A percentile compares a stretch with the other conserved stretches of the same genome.
phyloP scores from a whole-genome alignment of 495 filamentous ascomycete genomes.

The Hypoxylon intermedium region DNA sequence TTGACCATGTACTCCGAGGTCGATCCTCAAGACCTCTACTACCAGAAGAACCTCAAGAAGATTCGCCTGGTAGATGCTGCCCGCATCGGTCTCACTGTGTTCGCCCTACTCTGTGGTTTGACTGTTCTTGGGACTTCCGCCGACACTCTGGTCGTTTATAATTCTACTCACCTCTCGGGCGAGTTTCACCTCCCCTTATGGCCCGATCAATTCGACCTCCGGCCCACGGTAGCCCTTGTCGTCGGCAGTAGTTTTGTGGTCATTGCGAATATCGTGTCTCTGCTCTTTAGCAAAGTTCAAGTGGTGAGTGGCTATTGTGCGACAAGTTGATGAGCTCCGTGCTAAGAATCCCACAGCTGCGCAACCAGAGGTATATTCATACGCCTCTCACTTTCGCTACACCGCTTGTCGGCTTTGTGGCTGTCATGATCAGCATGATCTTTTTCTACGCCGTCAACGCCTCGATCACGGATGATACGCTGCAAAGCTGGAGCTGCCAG shows the following conservation, averaged over 20 bases:
- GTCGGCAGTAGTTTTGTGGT: slow-evolving; percentile 53
- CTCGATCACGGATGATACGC: slow-evolving; percentile 52
- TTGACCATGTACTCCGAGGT: slow-evolving; percentile 47
- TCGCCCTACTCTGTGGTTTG: slow-evolving; percentile 58
- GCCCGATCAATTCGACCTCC: slow-evolving; percentile 59
- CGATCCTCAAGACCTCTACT: slow-evolving; percentile 46
- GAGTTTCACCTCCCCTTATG: slow-evolving; percentile 57
- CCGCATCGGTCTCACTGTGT: slow-evolving; percentile 52
- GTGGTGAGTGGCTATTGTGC: slow-evolving; percentile 41
- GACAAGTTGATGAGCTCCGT: slow-evolving; percentile 13
- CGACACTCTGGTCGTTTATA: slow-evolving; percentile 57
- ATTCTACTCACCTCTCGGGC: slow-evolving; percentile 52
- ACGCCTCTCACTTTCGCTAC: slow-evolving; percentile 48
- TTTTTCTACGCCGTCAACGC: slow-evolving; percentile 63
- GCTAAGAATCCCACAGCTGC: slow-evolving; percentile 47
- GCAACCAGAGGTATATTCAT: slow-evolving; percentile 46
- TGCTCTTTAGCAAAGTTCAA: slow-evolving; percentile 51
- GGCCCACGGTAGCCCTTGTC: slow-evolving; percentile 59
- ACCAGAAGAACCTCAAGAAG: slow-evolving; percentile 45
- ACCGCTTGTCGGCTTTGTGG: slow-evolving; percentile 52
- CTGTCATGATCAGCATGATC: slow-evolving; percentile 56
- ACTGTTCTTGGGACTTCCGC: slow-evolving; percentile 57
- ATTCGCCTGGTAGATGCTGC: slow-evolving; percentile 51
- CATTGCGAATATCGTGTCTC: slow-evolving; percentile 50
- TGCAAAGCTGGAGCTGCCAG: slow-evolving; percentile 63